Percentiles rank a stretch among this genome's conserved stretches.
phyloP scores from a whole-genome alignment of 257 asterid species.

The Fraxinus cuspidata region DNA sequence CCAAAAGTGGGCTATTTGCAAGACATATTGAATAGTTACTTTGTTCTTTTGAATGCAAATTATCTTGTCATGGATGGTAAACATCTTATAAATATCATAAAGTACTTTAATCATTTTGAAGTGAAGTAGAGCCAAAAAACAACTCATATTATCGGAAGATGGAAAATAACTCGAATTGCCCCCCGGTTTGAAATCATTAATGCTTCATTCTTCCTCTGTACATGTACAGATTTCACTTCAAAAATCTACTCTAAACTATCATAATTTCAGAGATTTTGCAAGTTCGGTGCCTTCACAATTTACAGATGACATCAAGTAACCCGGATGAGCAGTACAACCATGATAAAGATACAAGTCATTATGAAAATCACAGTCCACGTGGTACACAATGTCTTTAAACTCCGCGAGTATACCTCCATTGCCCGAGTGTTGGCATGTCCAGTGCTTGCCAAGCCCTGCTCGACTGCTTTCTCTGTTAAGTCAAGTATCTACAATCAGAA shows the following conservation, averaged over 20 bases:
- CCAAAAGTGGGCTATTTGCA: no score
- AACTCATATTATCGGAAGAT: background rate
- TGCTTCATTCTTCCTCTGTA: background rate
- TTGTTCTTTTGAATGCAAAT: no score
- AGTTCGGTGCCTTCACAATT: background rate
- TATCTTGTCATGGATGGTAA: background rate
- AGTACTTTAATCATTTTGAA: background rate
- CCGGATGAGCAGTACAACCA: constrained; percentile 89
- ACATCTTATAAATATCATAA: background rate
- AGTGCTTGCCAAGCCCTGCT: constrained; percentile 85
- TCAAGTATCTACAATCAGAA: constrained; percentile 63
- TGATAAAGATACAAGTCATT: constrained; percentile 68
- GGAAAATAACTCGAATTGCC: no score
- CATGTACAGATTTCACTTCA: constrained; percentile 8
- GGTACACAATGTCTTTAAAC: constrained; percentile 73
- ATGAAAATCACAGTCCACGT: constrained; percentile 71
- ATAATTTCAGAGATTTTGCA: background rate
- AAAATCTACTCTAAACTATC: background rate
- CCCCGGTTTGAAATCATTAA: no score
- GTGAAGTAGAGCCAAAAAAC: background rate
- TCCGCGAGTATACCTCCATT: constrained; percentile 62
- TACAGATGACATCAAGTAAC: constrained; percentile 42
- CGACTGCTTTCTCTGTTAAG: constrained; percentile 87
- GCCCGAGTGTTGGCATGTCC: constrained; percentile 76
- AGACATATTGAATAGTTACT: no score